Percentiles rank a stretch among this genome's conserved stretches.
phyloP scores from a whole-genome alignment of 257 asterid genomes.

The Petrea volubilis region DNA sequence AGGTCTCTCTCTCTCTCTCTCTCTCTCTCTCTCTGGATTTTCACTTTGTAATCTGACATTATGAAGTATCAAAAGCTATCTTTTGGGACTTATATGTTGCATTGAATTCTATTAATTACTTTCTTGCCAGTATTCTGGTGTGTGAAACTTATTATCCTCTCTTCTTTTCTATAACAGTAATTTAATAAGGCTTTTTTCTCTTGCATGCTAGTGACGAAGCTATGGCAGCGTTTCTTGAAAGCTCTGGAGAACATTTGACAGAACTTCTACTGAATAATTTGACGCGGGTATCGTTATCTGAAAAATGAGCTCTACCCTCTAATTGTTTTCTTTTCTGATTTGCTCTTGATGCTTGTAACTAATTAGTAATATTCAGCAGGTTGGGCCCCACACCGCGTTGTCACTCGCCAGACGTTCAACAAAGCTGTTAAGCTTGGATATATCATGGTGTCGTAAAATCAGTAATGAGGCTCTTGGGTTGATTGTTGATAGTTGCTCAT shows the following conservation, averaged over 20 bases:
- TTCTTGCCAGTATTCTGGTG: not conserved
- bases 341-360: constrained; percentile 9
- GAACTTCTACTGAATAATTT: constrained; percentile 69
- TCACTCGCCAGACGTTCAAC: constrained; percentile 62
- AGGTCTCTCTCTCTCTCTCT: constrained; percentile 44
- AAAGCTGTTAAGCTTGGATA: constrained; percentile 60
- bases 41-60: not conserved
- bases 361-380: constrained; percentile 38
- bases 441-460: constrained; percentile 75
- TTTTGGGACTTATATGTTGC: not conserved
- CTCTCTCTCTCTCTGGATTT: not conserved
- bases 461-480: constrained; percentile 64
- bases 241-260: constrained; percentile 63
- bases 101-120: not conserved
- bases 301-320: not conserved
- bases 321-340: not conserved
- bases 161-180: not conserved
- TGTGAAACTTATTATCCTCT: not conserved
- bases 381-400: constrained; percentile 57
- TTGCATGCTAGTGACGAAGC: constrained; percentile 66
- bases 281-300: constrained; percentile 45
- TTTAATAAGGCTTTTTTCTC: constrained; percentile 15
- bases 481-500: constrained; percentile 72
- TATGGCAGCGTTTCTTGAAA: constrained; percentile 79
- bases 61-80: not conserved